A percentile compares a stretch with the other conserved stretches of the same genome.
Evolutionary conservation across 2,329 filamentous ascomycete genomes (phyloP).

Genomic region (Endothia cerciana): DNA sequence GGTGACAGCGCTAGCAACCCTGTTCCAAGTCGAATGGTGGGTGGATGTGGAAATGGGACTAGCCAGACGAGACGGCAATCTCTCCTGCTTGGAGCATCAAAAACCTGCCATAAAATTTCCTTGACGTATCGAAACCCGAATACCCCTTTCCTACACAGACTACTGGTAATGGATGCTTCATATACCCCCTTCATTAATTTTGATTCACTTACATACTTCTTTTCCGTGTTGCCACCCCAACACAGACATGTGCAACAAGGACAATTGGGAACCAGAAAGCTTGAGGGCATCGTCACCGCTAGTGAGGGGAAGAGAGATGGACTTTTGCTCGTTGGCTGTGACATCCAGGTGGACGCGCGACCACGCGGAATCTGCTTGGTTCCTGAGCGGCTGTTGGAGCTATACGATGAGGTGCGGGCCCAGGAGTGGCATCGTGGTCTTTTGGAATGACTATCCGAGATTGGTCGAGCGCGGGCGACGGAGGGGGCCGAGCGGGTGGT

Average conservation of each 20-base stretch:
- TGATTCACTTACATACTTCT: background rate
- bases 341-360: background rate
- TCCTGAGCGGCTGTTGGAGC: background rate
- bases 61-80: slow-evolving; percentile 3
- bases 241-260: background rate
- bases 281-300: background rate
- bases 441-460: background rate
- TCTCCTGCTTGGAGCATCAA: background rate
- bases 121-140: slow-evolving; percentile 11
- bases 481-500: background rate
- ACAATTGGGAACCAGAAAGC: background rate
- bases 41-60: background rate
- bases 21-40: too few species aligned
- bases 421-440: background rate
- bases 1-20: background rate
- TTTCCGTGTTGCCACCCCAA: background rate
- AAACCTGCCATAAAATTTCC: background rate
- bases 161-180: slow-evolving; percentile 13
- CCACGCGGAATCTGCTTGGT: background rate
- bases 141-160: slow-evolving; percentile 16
- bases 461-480: background rate
- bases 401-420: background rate
- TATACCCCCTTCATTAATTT: slow-evolving; percentile 26
- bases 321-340: background rate
- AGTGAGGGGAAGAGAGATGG: background rate